These are phyloP conservation scores for Chaetomium globosum DNA, from an alignment of 2,329 filamentous ascomycete genomes.

Conservation along the genomic window DNA sequence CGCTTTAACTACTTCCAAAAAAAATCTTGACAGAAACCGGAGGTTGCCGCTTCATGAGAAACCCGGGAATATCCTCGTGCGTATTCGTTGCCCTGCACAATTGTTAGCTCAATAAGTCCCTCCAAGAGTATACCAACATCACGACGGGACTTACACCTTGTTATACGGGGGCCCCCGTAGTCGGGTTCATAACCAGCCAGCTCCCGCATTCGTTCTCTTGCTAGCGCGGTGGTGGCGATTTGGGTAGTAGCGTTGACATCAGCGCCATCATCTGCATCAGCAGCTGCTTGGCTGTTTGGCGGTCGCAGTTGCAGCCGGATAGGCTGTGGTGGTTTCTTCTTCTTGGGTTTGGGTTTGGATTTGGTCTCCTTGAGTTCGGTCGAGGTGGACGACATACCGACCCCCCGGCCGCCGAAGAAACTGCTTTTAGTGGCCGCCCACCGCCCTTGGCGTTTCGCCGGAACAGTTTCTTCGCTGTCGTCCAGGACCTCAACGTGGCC, in stretches of 20 bases:
- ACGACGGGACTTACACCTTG: conserved; percentile 32
- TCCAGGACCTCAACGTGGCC: conserved; percentile 54
- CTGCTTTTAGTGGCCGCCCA: conserved; percentile 32
- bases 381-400: conserved; percentile 23
- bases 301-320: conserved; percentile 9
- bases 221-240: conserved; percentile 22
- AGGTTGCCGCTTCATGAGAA: conserved; percentile 25
- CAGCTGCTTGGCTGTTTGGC: not conserved
- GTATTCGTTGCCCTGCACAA: conserved; percentile 32
- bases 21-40: not conserved
- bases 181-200: conserved; percentile 37
- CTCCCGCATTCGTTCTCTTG: conserved; percentile 39
- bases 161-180: conserved; percentile 28
- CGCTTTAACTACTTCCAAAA: conserved; percentile 3
- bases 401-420: conserved; percentile 26
- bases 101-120: conserved; percentile 11
- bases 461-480: conserved; percentile 36
- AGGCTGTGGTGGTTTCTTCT: not conserved
- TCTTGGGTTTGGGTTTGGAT: conserved; percentile 7
- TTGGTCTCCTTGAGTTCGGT: conserved; percentile 31
- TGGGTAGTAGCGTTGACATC: not conserved
- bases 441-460: conserved; percentile 31
- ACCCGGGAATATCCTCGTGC: conserved; percentile 35
- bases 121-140: not conserved
- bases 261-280: not conserved